Percentiles rank a stretch among this genome's conserved stretches.
These are phyloP conservation scores for Hypoxylon sp. DNA, from an alignment of 2,329 filamentous ascomycete species.

Conservation along the genomic window DNA sequence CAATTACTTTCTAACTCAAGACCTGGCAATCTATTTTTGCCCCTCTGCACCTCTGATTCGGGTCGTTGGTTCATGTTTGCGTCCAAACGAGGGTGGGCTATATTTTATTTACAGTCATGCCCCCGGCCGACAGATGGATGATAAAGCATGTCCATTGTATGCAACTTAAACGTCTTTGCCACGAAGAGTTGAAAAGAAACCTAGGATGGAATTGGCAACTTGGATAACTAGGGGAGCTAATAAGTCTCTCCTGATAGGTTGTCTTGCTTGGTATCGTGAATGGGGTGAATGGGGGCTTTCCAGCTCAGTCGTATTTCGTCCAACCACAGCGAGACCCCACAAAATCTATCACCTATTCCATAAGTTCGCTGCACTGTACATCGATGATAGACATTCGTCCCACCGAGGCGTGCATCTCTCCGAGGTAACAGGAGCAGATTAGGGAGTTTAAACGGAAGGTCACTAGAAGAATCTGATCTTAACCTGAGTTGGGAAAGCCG, in stretches of 20 bases:
- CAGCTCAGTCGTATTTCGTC: slow-evolving; percentile 58
- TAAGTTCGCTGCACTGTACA: slow-evolving; percentile 33
- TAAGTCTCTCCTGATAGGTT: slow-evolving; percentile 40
- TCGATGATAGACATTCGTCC: slow-evolving; percentile 32
- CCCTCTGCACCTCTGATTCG: slow-evolving; percentile 30
- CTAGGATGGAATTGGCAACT: slow-evolving; percentile 40
- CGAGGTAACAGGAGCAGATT: slow-evolving; percentile 27
- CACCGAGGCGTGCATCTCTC: slow-evolving; percentile 36
- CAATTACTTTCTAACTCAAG: slow-evolving; percentile 10
- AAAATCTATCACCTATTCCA: slow-evolving; percentile 28
- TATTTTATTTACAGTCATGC: slow-evolving; percentile 31
- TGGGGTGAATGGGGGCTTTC: slow-evolving; percentile 37
- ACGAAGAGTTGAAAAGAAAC: slow-evolving; percentile 27
- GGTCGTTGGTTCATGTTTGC: slow-evolving; percentile 33
- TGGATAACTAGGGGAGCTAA: slow-evolving; percentile 42
- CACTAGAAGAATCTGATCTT: slow-evolving; percentile 8
- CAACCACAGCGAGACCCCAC: slow-evolving; percentile 56
- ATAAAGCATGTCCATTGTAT: slow-evolving; percentile 32
- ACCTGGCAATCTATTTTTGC: slow-evolving; percentile 27
- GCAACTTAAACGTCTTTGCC: slow-evolving; percentile 12
- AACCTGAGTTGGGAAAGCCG: slow-evolving; percentile 12
- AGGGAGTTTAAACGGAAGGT: slow-evolving; percentile 20
- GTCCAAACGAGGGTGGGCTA: slow-evolving; percentile 29
- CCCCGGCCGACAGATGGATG: slow-evolving; percentile 31
- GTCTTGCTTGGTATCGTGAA: slow-evolving; percentile 48